phyloP scores from a whole-genome alignment of 2,329 filamentous ascomycete genomes.

The Xylariaceae sp. region DNA sequence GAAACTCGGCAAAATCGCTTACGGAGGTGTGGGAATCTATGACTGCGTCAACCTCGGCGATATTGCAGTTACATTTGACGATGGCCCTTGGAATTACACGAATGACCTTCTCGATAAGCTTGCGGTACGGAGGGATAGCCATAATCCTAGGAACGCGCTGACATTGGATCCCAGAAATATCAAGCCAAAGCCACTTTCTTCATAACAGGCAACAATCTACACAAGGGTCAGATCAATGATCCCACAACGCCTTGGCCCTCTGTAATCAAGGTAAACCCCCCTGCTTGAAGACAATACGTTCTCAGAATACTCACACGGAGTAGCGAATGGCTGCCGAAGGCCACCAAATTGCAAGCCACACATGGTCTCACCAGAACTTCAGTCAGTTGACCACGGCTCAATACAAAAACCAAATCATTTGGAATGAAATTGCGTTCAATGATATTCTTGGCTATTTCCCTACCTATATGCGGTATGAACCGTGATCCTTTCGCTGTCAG shows the following conservation, averaged over 20 bases:
- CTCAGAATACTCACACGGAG: constrained; percentile 22
- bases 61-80: constrained; percentile 68
- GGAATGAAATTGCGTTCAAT: constrained; percentile 44
- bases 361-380: constrained; percentile 44
- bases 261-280: constrained; percentile 37
- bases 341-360: constrained; percentile 44
- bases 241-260: constrained; percentile 42
- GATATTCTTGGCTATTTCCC: constrained; percentile 44
- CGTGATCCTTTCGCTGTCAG: not conserved
- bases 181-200: constrained; percentile 69
- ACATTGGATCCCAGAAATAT: constrained; percentile 50
- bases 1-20: constrained; percentile 53
- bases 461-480: constrained; percentile 41
- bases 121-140: constrained; percentile 28
- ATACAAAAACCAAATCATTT: constrained; percentile 41
- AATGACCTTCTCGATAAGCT: constrained; percentile 61
- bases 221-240: constrained; percentile 58
- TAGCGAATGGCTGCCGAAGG: constrained; percentile 44
- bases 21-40: constrained; percentile 55
- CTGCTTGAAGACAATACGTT: not conserved
- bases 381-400: constrained; percentile 39
- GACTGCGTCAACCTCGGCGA: constrained; percentile 57
- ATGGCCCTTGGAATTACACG: constrained; percentile 67
- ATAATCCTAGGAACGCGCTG: constrained; percentile 12
- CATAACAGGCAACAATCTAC: constrained; percentile 59